Evolutionary conservation across 257 asterid genomes (phyloP).

Genomic region (Mitragyna speciosa): DNA sequence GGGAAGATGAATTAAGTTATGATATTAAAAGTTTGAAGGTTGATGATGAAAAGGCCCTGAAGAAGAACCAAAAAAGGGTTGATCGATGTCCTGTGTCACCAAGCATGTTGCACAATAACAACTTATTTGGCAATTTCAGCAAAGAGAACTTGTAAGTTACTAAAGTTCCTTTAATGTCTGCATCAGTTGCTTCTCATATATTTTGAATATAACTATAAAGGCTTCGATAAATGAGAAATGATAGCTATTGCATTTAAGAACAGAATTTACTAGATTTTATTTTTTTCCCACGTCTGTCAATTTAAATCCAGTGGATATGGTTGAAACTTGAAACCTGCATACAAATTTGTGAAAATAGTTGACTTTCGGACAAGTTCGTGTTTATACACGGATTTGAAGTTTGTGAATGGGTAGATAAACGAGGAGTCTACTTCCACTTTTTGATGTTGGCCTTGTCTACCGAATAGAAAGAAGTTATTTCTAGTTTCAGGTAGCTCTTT

Average conservation of each 20-base stretch:
- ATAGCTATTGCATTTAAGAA: neutral
- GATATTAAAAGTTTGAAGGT: constrained; percentile 62
- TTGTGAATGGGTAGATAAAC: neutral
- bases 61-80: constrained; percentile 51
- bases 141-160: constrained; percentile 70
- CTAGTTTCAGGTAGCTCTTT: neutral
- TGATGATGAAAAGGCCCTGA: constrained; percentile 39
- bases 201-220: neutral
- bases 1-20: constrained; percentile 71
- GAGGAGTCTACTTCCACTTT: neutral
- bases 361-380: neutral
- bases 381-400: neutral
- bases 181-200: neutral
- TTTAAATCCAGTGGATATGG: neutral
- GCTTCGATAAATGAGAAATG: neutral
- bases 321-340: neutral
- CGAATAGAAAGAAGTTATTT: neutral
- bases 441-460: neutral
- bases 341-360: neutral
- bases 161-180: constrained; percentile 13
- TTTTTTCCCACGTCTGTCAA: neutral
- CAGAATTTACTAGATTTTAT: neutral
- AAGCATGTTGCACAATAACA: constrained; percentile 79
- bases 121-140: constrained; percentile 52
- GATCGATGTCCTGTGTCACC: constrained; percentile 69